phyloP scores from a whole-genome alignment of 371 early-diverging fungal genomes.

The Mucor piriformis region DNA sequence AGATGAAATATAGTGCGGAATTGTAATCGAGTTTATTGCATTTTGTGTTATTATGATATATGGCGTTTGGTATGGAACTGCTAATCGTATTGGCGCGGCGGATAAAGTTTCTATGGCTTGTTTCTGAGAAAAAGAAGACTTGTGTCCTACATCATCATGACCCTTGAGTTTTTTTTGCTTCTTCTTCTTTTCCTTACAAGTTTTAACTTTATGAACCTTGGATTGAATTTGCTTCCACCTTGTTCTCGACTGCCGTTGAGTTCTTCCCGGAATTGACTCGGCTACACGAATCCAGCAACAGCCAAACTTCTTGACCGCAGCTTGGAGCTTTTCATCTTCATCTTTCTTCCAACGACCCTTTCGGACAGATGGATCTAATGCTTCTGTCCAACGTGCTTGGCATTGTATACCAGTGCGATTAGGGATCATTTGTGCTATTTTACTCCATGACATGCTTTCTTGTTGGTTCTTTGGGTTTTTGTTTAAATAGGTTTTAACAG shows the following conservation, averaged over 20 bases:
- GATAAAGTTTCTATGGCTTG: slow-evolving; percentile 2
- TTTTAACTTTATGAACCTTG: slow-evolving; percentile 19
- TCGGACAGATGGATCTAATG: slow-evolving; percentile 61
- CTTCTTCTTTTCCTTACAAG: no score
- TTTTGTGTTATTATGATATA: slow-evolving; percentile 6
- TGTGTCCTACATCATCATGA: slow-evolving; percentile 6
- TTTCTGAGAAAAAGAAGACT: neutral
- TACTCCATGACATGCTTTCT: slow-evolving; percentile 48
- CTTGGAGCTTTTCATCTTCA: slow-evolving; percentile 54
- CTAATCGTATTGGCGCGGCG: slow-evolving; percentile 19
- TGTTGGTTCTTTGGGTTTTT: slow-evolving; percentile 13
- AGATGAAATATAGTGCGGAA: slow-evolving; percentile 9
- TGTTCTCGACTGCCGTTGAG: slow-evolving; percentile 66
- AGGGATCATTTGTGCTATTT: slow-evolving; percentile 44
- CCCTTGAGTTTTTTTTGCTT: slow-evolving; percentile 1
- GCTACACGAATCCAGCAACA: slow-evolving; percentile 68
- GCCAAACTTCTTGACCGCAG: slow-evolving; percentile 43
- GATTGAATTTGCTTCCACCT: slow-evolving; percentile 56
- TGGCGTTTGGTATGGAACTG: slow-evolving; percentile 10
- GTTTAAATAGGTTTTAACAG: slow-evolving; percentile 30
- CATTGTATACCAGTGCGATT: slow-evolving; percentile 57
- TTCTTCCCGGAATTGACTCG: slow-evolving; percentile 56
- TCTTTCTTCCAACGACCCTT: slow-evolving; percentile 61
- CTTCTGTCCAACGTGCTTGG: slow-evolving; percentile 65
- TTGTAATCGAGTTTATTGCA: slow-evolving; percentile 2